Base-by-base conservation (phyloP, 768 basidiomycete species). In the Russula sp. region DNA sequence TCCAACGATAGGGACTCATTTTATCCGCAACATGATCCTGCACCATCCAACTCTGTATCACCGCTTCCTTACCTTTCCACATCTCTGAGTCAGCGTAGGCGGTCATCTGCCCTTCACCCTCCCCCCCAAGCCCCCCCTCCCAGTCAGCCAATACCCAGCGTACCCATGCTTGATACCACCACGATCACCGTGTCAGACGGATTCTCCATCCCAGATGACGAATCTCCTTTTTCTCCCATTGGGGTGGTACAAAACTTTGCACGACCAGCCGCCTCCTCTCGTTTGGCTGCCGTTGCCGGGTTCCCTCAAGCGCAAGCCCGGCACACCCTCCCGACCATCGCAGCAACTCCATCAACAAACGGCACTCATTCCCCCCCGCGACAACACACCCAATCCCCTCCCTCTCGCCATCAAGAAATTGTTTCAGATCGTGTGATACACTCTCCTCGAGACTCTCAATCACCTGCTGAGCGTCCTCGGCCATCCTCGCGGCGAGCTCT, bases 401-500 rank as follows among this genome's bases (percentile, higher is more conserved):
- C 72, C 37, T 55, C 68, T 16, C 57, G 71, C 7, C 70, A 73
- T 37, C 74, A 78, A 55, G 79, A 84, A 37, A 73, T 76, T 34
- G 69, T 75, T 16, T 75, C 79, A 34, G 80, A 79, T 66, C 78
- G 78, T 54, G 69, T 78, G 11, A 64, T 80, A 9, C 75, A 81
- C 40, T 76, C 80, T 14, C 77, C 80, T 5, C 69, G 69, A 27
- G 71, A 69, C 22, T 72, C 73, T 55, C 75, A 80, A 45, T 75
- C 80, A 61, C 77, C 79, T 14, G 73, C 79, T 40, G 84, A 86
- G 65, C 75, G 80, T 55, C 75, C 81, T 55, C 80, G 80, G 22
- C 87, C 87, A 11, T 93, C 93, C 20, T 94, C 93, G 32, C 84
- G 93, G 61, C 84, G 89, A 58, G 91, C 94, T 32, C 78, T 96